phyloP scores from a whole-genome alignment of 2,329 filamentous ascomycete genomes.

The Exserohilum rostratum region DNA sequence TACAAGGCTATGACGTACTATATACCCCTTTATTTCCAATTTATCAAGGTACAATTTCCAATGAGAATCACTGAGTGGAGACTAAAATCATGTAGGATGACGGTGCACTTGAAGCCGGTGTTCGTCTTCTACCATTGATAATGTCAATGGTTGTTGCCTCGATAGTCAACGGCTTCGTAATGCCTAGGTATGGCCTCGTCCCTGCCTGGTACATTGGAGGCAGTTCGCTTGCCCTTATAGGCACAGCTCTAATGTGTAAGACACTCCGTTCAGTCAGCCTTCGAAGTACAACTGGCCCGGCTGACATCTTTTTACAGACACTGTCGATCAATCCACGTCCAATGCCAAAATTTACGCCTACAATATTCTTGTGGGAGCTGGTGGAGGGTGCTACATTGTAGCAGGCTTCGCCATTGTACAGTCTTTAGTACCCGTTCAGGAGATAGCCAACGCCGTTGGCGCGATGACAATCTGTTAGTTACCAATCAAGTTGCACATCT shows the following conservation, averaged over 20 bases:
- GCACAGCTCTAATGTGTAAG: conserved; percentile 37
- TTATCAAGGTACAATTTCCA: conserved; percentile 7
- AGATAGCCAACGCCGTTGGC: conserved; percentile 23
- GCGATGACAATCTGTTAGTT: conserved; percentile 6
- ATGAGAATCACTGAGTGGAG: neutral
- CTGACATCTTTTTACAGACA: conserved; percentile 9
- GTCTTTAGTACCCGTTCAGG: conserved; percentile 11
- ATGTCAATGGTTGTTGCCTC: conserved; percentile 21
- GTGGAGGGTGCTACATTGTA: conserved; percentile 17
- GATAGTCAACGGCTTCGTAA: conserved; percentile 25
- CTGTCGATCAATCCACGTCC: conserved; percentile 16
- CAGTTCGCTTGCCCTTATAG: conserved; percentile 35
- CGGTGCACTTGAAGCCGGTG: conserved; percentile 21
- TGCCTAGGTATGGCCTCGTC: conserved; percentile 22
- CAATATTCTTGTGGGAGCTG: conserved; percentile 25
- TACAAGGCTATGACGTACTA: conserved; percentile 27
- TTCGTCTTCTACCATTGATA: conserved; percentile 38
- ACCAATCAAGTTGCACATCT: neutral
- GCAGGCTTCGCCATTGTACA: conserved; percentile 26
- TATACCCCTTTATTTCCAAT: conserved; percentile 39
- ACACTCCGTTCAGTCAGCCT: conserved; percentile 25
- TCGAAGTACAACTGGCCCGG: neutral
- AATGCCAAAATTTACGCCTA: conserved; percentile 29
- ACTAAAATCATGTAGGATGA: conserved; percentile 10
- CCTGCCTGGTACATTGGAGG: conserved; percentile 33